Base-by-base conservation (phyloP, 1,284 basidiomycete species). In the Malassezia caprae region DNA sequence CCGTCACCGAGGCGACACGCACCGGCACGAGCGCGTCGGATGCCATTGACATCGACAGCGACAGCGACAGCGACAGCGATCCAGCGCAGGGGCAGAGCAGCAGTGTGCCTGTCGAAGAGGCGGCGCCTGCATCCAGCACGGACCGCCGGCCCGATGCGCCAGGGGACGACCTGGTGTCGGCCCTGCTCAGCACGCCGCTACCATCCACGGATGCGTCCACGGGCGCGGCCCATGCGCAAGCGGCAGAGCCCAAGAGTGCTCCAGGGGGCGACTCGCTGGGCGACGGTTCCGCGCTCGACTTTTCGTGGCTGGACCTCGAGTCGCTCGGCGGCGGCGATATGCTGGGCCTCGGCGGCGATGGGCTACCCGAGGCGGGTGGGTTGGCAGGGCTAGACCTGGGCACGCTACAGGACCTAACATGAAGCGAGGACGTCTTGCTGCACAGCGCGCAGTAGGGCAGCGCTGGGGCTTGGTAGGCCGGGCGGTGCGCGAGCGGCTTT, bases 281-380 rank as follows among this genome's bases (percentile, higher is more conserved):
- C 37, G 37, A 39, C 8, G 44, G n/a, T 8, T 42, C 19, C 34
- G 27, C 30, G 15, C 26, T 50, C 15, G 54, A 56, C 48, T 42
- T 56, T 12, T 49, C 47, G 19, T 56, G 54, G 54, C 42, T 56
- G 19, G 54, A 47, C n/a, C 28, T 51, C 3, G 27, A 19, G 21
- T 8, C 34, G 37, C 28, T 50, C 24, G 39, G 34, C n/a, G 21
- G 37, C 34, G 37, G 37, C 8, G 37, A 39, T 15, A 21, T 39
- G 37, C 19, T 39, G 19, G 19, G 37, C 19, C 37, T 39, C 11
- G 37, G 19, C n/a, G 8, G 19, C n/a, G 37, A 39, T 10, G 37
- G 17, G 32, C 32, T 34, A 19, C 19, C 37, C 10, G 37, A 39
- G n/a, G 15, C 37, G 17, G 15, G 19, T 10, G 37, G 37, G 11